These are phyloP conservation scores for Colletotrichum echinochloae DNA, from an alignment of 2,329 filamentous ascomycete species.

Conservation along the genomic window DNA sequence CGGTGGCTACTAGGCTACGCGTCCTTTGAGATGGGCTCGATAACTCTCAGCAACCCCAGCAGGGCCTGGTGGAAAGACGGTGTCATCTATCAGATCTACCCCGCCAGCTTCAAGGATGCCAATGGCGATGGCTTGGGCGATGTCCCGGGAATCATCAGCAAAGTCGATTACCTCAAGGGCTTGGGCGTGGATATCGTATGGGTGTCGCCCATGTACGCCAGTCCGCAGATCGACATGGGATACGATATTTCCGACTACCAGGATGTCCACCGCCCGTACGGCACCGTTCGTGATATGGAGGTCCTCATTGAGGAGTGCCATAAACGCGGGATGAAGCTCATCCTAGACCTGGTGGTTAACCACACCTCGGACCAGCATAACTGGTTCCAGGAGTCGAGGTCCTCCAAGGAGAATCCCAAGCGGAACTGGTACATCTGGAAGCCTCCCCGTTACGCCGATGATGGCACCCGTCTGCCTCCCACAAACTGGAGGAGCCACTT, in stretches of 20 bases:
- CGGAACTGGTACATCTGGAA: constrained; percentile 76
- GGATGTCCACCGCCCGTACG: constrained; percentile 73
- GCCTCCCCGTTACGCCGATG: constrained; percentile 62
- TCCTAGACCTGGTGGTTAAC: constrained; percentile 83
- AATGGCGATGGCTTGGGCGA: constrained; percentile 72
- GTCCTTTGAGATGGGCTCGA: constrained; percentile 30
- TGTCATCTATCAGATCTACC: constrained; percentile 70
- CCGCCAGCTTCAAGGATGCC: constrained; percentile 67
- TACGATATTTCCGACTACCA: constrained; percentile 79
- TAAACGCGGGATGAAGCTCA: constrained; percentile 73
- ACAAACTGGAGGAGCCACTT: constrained; percentile 81
- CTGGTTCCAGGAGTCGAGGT: constrained; percentile 77
- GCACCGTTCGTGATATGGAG: constrained; percentile 75
- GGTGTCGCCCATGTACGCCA: constrained; percentile 75
- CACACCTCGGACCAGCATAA: constrained; percentile 79
- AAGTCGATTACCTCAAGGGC: constrained; percentile 70
- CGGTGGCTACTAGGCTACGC: not conserved
- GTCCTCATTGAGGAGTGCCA: constrained; percentile 70
- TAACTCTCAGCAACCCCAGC: constrained; percentile 24
- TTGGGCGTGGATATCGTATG: constrained; percentile 75
- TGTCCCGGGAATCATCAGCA: constrained; percentile 71
- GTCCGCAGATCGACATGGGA: constrained; percentile 76
- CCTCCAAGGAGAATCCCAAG: constrained; percentile 71
- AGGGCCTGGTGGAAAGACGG: constrained; percentile 67
- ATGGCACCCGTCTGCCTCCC: constrained; percentile 74